Evolutionary conservation across 495 filamentous ascomycete genomes (phyloP), one percentile per base, ranked within the genome.

Genomic region (Paragyromitra xinjiangensis): DNA sequence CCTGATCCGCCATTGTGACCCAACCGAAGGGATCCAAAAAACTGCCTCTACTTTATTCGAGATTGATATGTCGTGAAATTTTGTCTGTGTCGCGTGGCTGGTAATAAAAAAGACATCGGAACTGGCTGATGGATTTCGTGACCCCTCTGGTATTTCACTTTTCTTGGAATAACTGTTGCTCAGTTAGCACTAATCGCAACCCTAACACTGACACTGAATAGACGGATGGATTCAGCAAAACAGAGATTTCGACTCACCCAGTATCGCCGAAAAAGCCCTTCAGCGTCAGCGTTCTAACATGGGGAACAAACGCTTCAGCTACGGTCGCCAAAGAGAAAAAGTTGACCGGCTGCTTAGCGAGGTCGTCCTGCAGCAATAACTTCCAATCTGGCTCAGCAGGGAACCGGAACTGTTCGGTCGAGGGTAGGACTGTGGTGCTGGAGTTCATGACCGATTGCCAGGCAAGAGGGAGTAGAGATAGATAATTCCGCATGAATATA

Each of bases 191-290:
- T 24, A 5, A 9, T 7, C 3, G 16, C 0, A 53, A n/a, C 50
- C 19, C 50, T 53, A 22, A n/a, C 19, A 19, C 4, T 29, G 16
- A 12, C 0, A 53, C 37, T 7, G 11, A 48, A 48, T 48, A 12
- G 9, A 45, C 16, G 16, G 44, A 3, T 16, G 29, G 29, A 16
- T 16, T 16, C 12, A 16, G 44, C 0, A 16, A 12, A 6, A 8
- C 55, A 14, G 0, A 29, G 29, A 34, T 3, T 34, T 3, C 29
- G 0, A 34, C 29, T 34, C 44, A 76, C 69, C 58, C 44, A 14
- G 55, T 69, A 42, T 78, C 76, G 56, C 76, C 76, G 16, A 78
- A 70, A 29, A 74, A 78, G 34, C 76, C 76, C 26, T 58, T 58
- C 12, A 75, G 19, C 8, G 76, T 78, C 53, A 78, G 26, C 14